A percentile compares a stretch with the other conserved stretches of the same genome.
Conservation (phyloP, 306 rosid species). For the Alnus glutinosa region DNA sequence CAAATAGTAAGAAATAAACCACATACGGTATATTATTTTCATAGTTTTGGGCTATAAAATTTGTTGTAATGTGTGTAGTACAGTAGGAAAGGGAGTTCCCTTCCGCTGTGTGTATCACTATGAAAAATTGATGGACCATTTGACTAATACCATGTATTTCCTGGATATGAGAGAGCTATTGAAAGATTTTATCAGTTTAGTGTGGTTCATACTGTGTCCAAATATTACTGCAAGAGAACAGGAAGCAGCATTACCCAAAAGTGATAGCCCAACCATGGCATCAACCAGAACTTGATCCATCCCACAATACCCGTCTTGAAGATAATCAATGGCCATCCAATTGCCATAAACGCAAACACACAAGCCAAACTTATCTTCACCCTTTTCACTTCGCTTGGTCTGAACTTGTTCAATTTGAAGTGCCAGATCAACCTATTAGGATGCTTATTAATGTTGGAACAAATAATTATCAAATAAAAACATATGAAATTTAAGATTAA, state of each 20-base stretch:
- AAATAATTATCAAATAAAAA: constrained; percentile 13
- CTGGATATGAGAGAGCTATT: neutral
- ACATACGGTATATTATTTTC: neutral
- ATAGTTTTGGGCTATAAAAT: neutral
- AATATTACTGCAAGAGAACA: constrained; percentile 23
- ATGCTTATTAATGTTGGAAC: constrained; percentile 17
- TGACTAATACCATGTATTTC: neutral
- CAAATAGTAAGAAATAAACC: neutral
- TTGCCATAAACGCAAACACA: constrained; percentile 81
- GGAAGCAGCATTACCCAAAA: constrained; percentile 76
- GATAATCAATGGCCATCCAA: constrained; percentile 94
- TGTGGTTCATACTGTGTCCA: neutral
- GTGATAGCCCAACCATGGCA: constrained; percentile 99
- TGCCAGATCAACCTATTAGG: constrained; percentile 73
- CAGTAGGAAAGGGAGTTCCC: neutral
- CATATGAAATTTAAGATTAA: constrained; percentile 19
- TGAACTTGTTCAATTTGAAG: constrained; percentile 77
- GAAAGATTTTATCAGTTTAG: constrained; percentile 1
- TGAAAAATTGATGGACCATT: neutral
- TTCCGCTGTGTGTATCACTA: neutral
- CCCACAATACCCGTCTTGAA: constrained; percentile 87
- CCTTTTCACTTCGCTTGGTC: constrained; percentile 78
- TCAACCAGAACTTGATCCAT: constrained; percentile 96
- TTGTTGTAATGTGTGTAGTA: neutral
- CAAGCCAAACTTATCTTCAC: constrained; percentile 95